phyloP scores from a whole-genome alignment of 2,329 filamentous ascomycete species.

The Phaeoacremonium minimum region DNA sequence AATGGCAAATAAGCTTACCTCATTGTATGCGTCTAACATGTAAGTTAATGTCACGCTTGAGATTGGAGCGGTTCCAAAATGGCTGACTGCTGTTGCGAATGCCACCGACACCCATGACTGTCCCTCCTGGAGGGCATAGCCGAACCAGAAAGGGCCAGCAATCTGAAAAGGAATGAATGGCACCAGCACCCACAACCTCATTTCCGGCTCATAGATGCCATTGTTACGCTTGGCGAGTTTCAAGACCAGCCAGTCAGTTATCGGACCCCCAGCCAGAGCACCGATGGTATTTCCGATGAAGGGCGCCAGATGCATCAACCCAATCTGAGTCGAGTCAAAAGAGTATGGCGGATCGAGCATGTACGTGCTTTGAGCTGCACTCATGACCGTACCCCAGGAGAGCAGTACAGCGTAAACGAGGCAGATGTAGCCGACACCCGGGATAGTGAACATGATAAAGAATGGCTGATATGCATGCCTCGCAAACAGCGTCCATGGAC shows the following conservation, averaged over 20 bases:
- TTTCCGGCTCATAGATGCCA: conserved; percentile 31
- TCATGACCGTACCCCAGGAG: conserved; percentile 9
- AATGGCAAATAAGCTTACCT: conserved; percentile 4
- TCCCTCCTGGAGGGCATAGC: conserved; percentile 9
- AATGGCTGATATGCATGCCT: conserved; percentile 11
- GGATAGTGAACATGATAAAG: conserved; percentile 9
- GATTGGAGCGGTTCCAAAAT: conserved; percentile 8
- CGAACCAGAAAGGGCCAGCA: conserved; percentile 10
- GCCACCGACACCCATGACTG: conserved; percentile 9
- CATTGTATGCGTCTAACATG: conserved; percentile 11
- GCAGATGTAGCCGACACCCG: conserved; percentile 9
- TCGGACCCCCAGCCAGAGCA: conserved; percentile 23
- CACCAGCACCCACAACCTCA: conserved; percentile 21
- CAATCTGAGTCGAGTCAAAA: conserved; percentile 9
- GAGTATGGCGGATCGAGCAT: conserved; percentile 10
- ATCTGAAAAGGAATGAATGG: conserved; percentile 15
- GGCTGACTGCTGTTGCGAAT: conserved; percentile 6
- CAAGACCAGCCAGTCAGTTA: conserved; percentile 26
- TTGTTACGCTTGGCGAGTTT: conserved; percentile 23
- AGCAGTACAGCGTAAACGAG: conserved; percentile 10
- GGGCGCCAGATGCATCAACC: conserved; percentile 10
- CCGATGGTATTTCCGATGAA: conserved; percentile 19
- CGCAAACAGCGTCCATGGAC: conserved; percentile 7
- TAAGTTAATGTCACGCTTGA: conserved; percentile 9
- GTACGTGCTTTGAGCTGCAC: conserved; percentile 6